A percentile compares a stretch with the other conserved stretches of the same genome.
Conservation (phyloP, 2,329 filamentous ascomycete species). For the Sclerotinia borealis region DNA sequence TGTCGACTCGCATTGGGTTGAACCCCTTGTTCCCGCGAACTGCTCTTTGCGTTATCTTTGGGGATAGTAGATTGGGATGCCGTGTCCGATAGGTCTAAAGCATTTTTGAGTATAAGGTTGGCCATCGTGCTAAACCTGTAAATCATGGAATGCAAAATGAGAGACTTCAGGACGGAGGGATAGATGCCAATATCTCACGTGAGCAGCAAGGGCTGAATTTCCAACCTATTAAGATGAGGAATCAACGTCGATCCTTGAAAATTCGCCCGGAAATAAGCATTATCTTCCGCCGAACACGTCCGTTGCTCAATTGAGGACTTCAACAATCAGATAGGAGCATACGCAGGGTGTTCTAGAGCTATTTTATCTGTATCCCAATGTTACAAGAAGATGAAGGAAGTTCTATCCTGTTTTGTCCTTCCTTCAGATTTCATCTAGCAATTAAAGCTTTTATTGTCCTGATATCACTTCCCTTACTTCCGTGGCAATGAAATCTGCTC, state of each 20-base stretch:
- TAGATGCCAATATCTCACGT: neutral
- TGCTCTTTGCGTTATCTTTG: neutral
- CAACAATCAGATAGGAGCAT: too few species aligned
- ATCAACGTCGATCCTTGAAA: neutral
- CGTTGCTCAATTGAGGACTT: too few species aligned
- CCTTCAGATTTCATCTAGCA: neutral
- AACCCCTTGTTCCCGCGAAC: neutral
- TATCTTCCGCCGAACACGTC: neutral
- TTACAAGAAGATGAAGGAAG: neutral
- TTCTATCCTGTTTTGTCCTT: too few species aligned
- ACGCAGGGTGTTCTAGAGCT: too few species aligned
- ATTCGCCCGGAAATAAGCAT: neutral
- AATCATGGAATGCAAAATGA: neutral
- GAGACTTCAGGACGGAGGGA: neutral
- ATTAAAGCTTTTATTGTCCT: neutral
- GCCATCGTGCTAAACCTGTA: neutral
- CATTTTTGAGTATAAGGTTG: neutral
- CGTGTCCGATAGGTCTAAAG: neutral
- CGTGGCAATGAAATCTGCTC: neutral
- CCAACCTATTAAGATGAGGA: neutral
- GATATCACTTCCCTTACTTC: neutral
- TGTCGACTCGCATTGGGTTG: slow-evolving; percentile 14
- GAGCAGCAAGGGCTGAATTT: neutral
- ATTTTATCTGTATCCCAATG: neutral
- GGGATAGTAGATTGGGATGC: neutral